phyloP scores from a whole-genome alignment of 768 basidiomycete genomes.

The Macrolepiota albuminosa region DNA sequence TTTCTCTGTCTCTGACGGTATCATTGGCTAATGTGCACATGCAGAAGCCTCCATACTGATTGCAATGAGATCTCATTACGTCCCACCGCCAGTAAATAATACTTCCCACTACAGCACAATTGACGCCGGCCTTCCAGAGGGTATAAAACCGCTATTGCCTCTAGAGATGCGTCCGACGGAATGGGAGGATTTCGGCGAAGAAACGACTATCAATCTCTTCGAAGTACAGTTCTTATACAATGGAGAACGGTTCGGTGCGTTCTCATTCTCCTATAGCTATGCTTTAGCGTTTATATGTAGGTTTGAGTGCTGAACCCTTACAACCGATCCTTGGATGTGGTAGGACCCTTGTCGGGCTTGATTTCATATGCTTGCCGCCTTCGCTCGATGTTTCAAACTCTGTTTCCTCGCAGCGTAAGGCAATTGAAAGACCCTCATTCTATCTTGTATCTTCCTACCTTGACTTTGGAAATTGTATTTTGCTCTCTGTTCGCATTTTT shows the following conservation, averaged over 20 bases:
- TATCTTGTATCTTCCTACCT: conserved; percentile 50
- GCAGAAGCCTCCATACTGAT: conserved; percentile 55
- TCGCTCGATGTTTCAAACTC: conserved; percentile 2
- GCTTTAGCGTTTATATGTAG: conserved; percentile 23
- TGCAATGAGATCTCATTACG: conserved; percentile 55
- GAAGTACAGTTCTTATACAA: conserved; percentile 53
- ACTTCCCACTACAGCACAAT: conserved; percentile 32
- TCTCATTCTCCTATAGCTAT: not conserved
- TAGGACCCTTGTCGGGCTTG: conserved; percentile 36
- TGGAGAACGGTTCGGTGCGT: conserved; percentile 38
- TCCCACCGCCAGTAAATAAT: conserved; percentile 29
- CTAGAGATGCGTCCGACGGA: conserved; percentile 25
- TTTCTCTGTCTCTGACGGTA: not conserved
- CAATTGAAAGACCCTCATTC: conserved; percentile 26
- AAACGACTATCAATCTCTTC: conserved; percentile 53
- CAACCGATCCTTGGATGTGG: conserved; percentile 36
- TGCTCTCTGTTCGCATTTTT: not conserved
- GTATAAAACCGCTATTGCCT: conserved; percentile 22
- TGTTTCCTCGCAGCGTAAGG: conserved; percentile 13
- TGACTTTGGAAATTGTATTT: conserved; percentile 61
- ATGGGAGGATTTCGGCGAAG: conserved; percentile 59
- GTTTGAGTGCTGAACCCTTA: conserved; percentile 37
- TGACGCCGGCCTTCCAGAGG: conserved; percentile 36
- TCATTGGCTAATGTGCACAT: conserved; percentile 1
- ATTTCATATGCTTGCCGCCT: conserved; percentile 35